Evolutionary conservation across 345 rosid genomes (phyloP).

Genomic region (Rhizophora apiculata): DNA sequence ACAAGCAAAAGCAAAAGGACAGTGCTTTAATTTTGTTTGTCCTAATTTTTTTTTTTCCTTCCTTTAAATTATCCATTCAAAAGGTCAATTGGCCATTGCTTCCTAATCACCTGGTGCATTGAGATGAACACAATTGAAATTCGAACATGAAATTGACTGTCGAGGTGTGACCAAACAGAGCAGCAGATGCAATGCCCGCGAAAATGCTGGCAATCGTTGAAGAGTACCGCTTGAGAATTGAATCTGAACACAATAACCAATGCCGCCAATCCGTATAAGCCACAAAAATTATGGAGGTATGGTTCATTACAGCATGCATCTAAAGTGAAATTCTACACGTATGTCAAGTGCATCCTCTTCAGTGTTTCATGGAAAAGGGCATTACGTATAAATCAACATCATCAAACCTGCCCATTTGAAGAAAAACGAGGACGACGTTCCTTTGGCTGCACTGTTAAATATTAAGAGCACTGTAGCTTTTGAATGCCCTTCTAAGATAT

Average conservation of each 20-base stretch:
- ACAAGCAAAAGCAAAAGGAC: conserved; percentile 8
- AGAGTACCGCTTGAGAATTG: conserved; percentile 96
- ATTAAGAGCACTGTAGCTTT: conserved; percentile 90
- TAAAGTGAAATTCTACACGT: background rate
- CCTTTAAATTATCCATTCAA: background rate
- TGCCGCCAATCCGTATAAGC: conserved; percentile 13
- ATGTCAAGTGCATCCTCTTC: too few species aligned
- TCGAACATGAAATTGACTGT: conserved; percentile 83
- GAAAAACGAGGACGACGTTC: conserved; percentile 90
- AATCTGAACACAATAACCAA: conserved; percentile 55
- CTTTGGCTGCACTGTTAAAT: conserved; percentile 90
- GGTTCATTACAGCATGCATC: conserved; percentile 5
- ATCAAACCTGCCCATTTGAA: conserved; percentile 89
- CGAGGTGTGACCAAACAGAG: conserved; percentile 80
- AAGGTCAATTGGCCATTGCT: background rate
- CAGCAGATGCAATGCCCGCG: conserved; percentile 93
- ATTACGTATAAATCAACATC: background rate
- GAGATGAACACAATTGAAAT: conserved; percentile 94
- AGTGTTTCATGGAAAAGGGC: background rate
- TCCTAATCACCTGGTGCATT: conserved; percentile 83
- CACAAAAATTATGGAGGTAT: background rate
- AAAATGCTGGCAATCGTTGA: conserved; percentile 97
- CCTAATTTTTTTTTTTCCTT: background rate
- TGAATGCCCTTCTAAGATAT: conserved; percentile 88
- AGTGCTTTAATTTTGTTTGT: background rate